Base-by-base conservation (phyloP, 148 eudicot species). In the Talinum fruticosum region DNA sequence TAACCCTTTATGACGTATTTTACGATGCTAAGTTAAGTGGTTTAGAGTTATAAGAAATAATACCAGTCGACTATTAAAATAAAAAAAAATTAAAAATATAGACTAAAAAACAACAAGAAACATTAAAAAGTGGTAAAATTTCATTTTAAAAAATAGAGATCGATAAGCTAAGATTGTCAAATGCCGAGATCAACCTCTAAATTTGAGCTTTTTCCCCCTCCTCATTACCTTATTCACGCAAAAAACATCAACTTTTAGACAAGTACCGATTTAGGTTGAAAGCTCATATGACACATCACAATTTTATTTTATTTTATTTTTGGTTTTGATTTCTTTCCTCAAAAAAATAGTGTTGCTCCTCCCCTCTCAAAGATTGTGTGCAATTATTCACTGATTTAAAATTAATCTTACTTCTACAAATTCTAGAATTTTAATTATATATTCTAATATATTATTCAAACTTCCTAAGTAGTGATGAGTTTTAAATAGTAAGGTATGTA, bases 231-330 rank as follows among this genome's bases (percentile, higher is more conserved):
- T 28, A 33, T 65, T 19, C 76, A 72, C 76, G 79, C 66, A 81
- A 76, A 65, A 32, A 30, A 26, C 33, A 38, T 45, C 70, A 66
- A 32, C 57, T 82, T 73, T 67, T 33, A 71, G 61, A 76, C 53
- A 65, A 75, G 19, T 65, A 62, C 47, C 30, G 29, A 16, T 14
- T 36, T 73, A 30, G n/a, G n/a, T 69, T 49, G 70, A 76, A 81
- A 80, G 59, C 64, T 75, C 79, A 44, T 45, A n/a, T 41, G 34
- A 36, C 38, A 69, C 28, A n/a, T n/a, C n/a, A n/a, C n/a, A n/a
- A n/a, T n/a, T n/a, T n/a, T n/a, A n/a, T n/a, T n/a, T n/a, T n/a
- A n/a, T 69, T 69, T 69, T 0, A 26, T 75, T 59, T 26, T 41
- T 64, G 18, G 21, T 45, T 69, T 69, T 44, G n/a, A 35, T 8